Evolutionary conservation across 768 basidiomycete genomes (phyloP).

Genomic region (Coprinopsis strossmayeri): DNA sequence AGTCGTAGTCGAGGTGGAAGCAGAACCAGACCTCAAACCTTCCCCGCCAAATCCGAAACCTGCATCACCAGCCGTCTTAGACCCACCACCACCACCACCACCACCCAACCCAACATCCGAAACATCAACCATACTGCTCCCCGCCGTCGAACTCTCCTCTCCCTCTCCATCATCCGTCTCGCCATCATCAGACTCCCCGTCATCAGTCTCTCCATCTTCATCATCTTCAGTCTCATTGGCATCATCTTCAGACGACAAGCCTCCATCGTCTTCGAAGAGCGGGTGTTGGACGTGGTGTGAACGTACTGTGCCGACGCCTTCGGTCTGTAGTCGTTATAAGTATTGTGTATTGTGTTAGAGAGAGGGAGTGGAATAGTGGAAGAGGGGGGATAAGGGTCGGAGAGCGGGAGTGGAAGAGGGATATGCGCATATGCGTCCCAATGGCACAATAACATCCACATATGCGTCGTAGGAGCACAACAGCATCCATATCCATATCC

Average conservation of each 20-base stretch:
- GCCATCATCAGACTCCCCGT: neutral
- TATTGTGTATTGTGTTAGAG: conserved; percentile 6
- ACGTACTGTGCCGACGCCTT: conserved; percentile 80
- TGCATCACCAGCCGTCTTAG: conserved; percentile 2
- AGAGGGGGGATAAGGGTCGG: neutral
- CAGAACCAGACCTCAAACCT: too few relatives aligned
- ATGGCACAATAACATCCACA: too few relatives aligned
- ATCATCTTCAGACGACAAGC: conserved; percentile 38
- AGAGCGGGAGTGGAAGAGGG: neutral
- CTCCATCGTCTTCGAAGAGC: conserved; percentile 69
- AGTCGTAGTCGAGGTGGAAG: conserved; percentile 8
- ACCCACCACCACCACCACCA: neutral
- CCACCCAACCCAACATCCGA: neutral
- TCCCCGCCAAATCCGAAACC: too few relatives aligned
- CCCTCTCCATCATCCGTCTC: neutral
- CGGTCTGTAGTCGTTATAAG: conserved; percentile 43
- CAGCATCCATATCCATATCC: too few relatives aligned
- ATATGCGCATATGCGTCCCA: too few relatives aligned
- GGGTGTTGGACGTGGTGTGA: conserved; percentile 44
- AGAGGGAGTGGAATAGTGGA: neutral
- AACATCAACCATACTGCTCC: neutral
- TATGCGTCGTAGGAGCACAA: too few relatives aligned
- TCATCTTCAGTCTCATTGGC: conserved; percentile 18
- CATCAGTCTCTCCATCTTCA: neutral
- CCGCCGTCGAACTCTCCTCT: neutral